Conservation (phyloP, 1,284 basidiomycete species). For the Blastosporella zonata region DNA sequence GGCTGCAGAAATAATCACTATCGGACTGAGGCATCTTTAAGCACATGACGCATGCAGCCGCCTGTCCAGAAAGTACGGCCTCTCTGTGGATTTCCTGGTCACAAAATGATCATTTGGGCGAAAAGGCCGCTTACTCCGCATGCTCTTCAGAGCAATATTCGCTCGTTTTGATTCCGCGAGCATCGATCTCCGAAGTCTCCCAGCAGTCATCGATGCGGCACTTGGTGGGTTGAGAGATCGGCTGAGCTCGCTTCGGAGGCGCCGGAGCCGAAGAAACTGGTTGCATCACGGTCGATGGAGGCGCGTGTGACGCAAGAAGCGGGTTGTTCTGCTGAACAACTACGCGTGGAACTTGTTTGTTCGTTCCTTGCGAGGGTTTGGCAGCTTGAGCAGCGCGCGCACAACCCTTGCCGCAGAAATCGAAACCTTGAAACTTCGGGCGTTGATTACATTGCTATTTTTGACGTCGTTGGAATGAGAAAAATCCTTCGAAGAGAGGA, state of each 20-base stretch:
- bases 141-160: slow-evolving; percentile 51
- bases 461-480: neutral
- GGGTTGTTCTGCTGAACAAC: slow-evolving; percentile 27
- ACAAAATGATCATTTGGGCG: neutral
- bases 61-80: slow-evolving; percentile 44
- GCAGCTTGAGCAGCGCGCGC: slow-evolving; percentile 32
- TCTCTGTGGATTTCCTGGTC: slow-evolving; percentile 32
- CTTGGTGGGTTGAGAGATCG: slow-evolving; percentile 25
- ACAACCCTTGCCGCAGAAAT: slow-evolving; percentile 51
- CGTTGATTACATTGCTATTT: slow-evolving; percentile 46
- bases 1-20: slow-evolving; percentile 50
- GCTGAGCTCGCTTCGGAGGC: neutral
- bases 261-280: neutral
- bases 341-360: neutral
- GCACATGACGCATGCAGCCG: slow-evolving; percentile 51
- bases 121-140: slow-evolving; percentile 41
- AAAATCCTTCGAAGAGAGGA: neutral
- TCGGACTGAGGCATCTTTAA: slow-evolving; percentile 47
- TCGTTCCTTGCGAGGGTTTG: neutral
- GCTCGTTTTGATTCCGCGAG: slow-evolving; percentile 39
- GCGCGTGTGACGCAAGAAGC: slow-evolving; percentile 23
- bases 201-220: slow-evolving; percentile 51
- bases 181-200: slow-evolving; percentile 46
- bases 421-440: slow-evolving; percentile 46
- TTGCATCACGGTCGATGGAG: neutral